These are phyloP conservation scores for Penicillium brevicompactum DNA, from an alignment of 2,329 filamentous ascomycete genomes.

Conservation along the genomic window DNA sequence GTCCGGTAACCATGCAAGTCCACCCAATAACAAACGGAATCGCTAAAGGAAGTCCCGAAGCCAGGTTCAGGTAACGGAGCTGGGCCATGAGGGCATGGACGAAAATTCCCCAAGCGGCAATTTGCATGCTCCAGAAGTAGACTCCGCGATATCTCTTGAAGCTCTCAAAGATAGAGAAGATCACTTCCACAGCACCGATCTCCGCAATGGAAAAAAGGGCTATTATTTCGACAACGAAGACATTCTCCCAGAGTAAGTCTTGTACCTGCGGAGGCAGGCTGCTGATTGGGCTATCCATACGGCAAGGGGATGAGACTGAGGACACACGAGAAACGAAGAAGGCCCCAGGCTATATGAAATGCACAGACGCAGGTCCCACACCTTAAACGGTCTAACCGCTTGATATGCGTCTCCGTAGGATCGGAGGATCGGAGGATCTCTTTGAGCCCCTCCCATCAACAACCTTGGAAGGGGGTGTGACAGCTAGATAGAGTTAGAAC, in stretches of 20 bases:
- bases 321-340: background rate
- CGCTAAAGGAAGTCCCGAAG: background rate
- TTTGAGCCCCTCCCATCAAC: background rate
- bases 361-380: background rate
- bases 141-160: constrained; percentile 45
- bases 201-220: constrained; percentile 1
- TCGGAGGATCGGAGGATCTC: background rate
- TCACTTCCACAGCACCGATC: constrained; percentile 49
- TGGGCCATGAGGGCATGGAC: constrained; percentile 33
- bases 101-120: constrained; percentile 40
- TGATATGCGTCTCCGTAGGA: background rate
- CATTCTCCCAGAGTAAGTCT: background rate
- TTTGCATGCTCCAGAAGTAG: constrained; percentile 51
- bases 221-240: background rate
- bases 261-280: constrained; percentile 2
- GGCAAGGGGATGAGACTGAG: background rate
- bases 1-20: constrained; percentile 41
- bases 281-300: constrained; percentile 10
- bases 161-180: constrained; percentile 44
- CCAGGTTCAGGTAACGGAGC: background rate
- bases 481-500: constrained; percentile 2
- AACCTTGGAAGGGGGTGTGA: background rate
- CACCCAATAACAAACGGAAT: constrained; percentile 32
- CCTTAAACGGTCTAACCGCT: background rate
- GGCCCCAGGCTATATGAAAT: background rate